Conservation (phyloP, 2,329 filamentous ascomycete species). For the Aureobasidium melanogenum region DNA sequence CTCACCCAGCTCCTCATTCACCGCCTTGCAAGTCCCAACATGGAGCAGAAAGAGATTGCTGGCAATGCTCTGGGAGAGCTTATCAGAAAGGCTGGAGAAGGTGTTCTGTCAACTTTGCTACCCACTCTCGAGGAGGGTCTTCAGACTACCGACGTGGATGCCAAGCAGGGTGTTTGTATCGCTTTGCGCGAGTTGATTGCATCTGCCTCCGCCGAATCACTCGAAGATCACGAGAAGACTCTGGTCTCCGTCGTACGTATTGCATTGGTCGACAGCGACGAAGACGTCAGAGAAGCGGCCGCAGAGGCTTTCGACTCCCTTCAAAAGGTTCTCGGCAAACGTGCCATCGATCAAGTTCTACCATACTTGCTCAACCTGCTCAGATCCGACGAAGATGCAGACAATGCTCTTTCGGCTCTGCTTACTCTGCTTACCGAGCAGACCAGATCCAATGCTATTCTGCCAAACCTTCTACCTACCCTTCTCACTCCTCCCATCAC, state of each 20-base stretch:
- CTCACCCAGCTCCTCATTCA: slow-evolving; percentile 92
- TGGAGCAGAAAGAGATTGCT: slow-evolving; percentile 98
- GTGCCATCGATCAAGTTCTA: slow-evolving; percentile 87
- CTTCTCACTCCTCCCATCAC: slow-evolving; percentile 84
- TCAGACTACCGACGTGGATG: slow-evolving; percentile 78
- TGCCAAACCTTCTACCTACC: slow-evolving; percentile 92
- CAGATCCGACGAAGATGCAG: slow-evolving; percentile 73
- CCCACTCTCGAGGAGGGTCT: slow-evolving; percentile 90
- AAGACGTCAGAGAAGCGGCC: slow-evolving; percentile 86
- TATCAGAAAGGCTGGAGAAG: slow-evolving; percentile 92
- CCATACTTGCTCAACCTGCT: slow-evolving; percentile 87
- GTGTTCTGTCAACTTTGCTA: slow-evolving; percentile 76
- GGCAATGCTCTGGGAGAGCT: slow-evolving; percentile 94
- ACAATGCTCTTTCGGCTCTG: slow-evolving; percentile 85
- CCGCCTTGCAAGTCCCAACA: slow-evolving; percentile 86
- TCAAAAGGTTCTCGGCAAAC: slow-evolving; percentile 89
- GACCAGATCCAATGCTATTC: slow-evolving; percentile 87
- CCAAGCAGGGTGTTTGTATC: slow-evolving; percentile 95
- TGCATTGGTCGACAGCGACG: slow-evolving; percentile 80
- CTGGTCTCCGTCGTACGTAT: slow-evolving; percentile 90
- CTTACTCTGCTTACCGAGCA: slow-evolving; percentile 90
- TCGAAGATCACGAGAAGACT: slow-evolving; percentile 91
- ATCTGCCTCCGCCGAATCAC: slow-evolving; percentile 75
- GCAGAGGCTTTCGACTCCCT: slow-evolving; percentile 95
- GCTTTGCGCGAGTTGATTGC: slow-evolving; percentile 88